phyloP scores from a whole-genome alignment of 345 rosid species.

The Salix viminalis region DNA sequence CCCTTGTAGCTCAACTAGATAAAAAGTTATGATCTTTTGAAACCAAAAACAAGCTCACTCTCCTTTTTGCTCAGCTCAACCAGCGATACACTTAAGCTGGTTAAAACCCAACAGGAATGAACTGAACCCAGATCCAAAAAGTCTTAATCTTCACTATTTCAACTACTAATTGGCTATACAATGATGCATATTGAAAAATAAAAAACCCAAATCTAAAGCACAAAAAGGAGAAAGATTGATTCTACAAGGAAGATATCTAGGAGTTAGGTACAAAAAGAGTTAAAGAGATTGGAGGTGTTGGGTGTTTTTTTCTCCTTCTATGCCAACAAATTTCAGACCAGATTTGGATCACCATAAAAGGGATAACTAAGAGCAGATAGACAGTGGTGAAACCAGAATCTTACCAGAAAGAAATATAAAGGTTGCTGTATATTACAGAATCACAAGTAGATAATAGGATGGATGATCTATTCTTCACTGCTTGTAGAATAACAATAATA shows the following conservation, averaged over 20 bases:
- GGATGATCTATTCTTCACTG: not conserved
- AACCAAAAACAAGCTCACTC: not conserved
- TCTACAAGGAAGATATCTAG: not conserved
- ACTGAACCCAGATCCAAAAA: not conserved
- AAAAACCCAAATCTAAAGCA: not conserved
- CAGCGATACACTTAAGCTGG: not conserved
- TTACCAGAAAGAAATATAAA: conserved; percentile 1
- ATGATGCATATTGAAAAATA: not conserved
- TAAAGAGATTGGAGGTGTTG: not conserved
- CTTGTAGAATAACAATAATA: not conserved
- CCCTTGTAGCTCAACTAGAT: not conserved
- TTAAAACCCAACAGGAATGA: not conserved
- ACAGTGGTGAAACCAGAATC: not conserved
- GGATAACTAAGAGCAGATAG: conserved; percentile 9
- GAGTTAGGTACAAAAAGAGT: not conserved
- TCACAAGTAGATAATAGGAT: not conserved
- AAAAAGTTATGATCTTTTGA: not conserved
- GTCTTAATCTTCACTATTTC: not conserved
- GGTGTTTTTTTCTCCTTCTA: conserved; percentile 20
- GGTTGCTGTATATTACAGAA: not conserved
- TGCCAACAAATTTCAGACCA: conserved; percentile 44
- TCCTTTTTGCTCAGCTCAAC: not conserved
- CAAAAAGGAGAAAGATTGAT: not conserved
- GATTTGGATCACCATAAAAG: conserved; percentile 32
- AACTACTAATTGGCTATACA: not conserved